These are phyloP conservation scores for Tylopilus sp. DNA, from an alignment of 1,284 basidiomycete genomes.

Conservation along the genomic window DNA sequence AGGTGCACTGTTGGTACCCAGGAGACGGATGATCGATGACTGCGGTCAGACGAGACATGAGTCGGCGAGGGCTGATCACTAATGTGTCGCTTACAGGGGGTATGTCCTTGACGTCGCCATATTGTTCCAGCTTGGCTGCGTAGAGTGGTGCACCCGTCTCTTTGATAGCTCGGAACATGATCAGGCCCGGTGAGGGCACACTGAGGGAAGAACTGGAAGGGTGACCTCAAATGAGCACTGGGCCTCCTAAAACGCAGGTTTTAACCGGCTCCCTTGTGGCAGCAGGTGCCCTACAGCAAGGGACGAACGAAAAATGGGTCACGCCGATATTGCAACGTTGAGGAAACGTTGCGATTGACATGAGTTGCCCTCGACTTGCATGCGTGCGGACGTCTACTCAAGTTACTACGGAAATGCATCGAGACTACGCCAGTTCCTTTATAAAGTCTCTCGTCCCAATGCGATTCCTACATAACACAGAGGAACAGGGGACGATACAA, in stretches of 20 bases:
- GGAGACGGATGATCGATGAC: slow-evolving; percentile 31
- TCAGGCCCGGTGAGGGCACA: background rate
- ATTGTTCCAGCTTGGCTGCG: slow-evolving; percentile 23
- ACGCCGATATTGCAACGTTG: slow-evolving; percentile 28
- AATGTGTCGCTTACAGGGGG: slow-evolving; percentile 21
- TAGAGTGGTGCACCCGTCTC: slow-evolving; percentile 28
- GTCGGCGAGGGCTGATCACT: slow-evolving; percentile 1
- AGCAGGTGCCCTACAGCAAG: slow-evolving; percentile 8
- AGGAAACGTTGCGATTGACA: slow-evolving; percentile 27
- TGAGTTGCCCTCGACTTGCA: slow-evolving; percentile 10
- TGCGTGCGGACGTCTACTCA: background rate
- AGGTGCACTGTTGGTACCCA: slow-evolving; percentile 27
- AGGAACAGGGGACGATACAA: background rate
- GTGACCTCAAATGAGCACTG: background rate
- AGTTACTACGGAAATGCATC: too few relatives aligned
- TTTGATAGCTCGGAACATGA: slow-evolving; percentile 16
- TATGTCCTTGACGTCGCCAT: slow-evolving; percentile 31
- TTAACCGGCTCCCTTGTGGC: slow-evolving; percentile 16
- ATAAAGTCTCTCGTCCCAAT: too few relatives aligned
- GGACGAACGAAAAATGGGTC: slow-evolving; percentile 2
- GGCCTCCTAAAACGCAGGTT: slow-evolving; percentile 9
- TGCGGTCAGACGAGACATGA: slow-evolving; percentile 3
- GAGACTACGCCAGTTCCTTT: too few relatives aligned
- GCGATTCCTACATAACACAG: too few relatives aligned
- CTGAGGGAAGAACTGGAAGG: background rate